Conservation (phyloP, 2,329 filamentous ascomycete genomes). For the Hypoxylon rubiginosum region DNA sequence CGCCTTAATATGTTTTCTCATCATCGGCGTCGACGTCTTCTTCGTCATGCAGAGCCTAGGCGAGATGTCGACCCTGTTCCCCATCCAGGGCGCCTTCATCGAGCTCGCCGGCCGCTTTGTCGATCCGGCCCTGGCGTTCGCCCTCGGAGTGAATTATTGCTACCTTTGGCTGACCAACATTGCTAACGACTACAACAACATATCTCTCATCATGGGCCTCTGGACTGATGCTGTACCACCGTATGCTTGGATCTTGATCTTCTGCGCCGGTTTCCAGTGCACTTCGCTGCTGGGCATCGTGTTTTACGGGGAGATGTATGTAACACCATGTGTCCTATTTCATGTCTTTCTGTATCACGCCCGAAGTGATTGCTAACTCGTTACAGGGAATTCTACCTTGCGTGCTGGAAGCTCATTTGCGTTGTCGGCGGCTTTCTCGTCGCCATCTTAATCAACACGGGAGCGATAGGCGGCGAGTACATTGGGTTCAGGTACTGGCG, state of each 20-base stretch:
- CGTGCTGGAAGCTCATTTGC: slow-evolving; percentile 53
- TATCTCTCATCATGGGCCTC: slow-evolving; percentile 59
- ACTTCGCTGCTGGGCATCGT: slow-evolving; percentile 54
- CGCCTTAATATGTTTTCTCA: slow-evolving; percentile 51
- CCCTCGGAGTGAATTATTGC: slow-evolving; percentile 65
- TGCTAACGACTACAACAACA: slow-evolving; percentile 60
- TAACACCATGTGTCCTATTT: neutral
- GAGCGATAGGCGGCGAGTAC: slow-evolving; percentile 53
- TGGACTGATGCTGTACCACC: slow-evolving; percentile 60
- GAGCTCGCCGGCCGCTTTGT: slow-evolving; percentile 65
- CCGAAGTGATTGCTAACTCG: neutral
- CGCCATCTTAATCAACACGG: slow-evolving; percentile 53
- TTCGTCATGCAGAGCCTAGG: slow-evolving; percentile 66
- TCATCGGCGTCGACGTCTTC: slow-evolving; percentile 52
- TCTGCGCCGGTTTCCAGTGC: slow-evolving; percentile 59
- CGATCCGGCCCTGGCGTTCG: slow-evolving; percentile 62
- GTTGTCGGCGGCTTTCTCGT: slow-evolving; percentile 52
- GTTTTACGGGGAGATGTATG: slow-evolving; percentile 50
- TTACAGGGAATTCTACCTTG: slow-evolving; percentile 48
- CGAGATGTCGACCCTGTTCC: slow-evolving; percentile 68
- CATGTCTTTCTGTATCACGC: too few relatives aligned
- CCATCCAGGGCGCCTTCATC: slow-evolving; percentile 66
- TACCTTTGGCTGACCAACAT: slow-evolving; percentile 61
- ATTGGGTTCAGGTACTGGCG: slow-evolving; percentile 54
- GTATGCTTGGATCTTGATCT: slow-evolving; percentile 62